Evolutionary conservation across 2,329 filamentous ascomycete genomes (phyloP).

Genomic region (Fusarium keratoplasticum): DNA sequence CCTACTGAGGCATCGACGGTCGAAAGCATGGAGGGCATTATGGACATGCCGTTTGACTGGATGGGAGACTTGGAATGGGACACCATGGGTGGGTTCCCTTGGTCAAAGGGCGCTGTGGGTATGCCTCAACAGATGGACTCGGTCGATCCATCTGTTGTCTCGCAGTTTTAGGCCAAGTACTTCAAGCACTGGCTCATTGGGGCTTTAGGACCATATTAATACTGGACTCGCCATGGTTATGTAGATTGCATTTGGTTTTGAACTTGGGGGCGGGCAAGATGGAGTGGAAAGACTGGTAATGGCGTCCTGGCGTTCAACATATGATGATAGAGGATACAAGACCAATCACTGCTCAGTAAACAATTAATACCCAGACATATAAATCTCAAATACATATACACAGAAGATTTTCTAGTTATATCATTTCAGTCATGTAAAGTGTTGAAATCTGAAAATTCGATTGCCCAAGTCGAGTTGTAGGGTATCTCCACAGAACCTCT

Average conservation of each 20-base stretch:
- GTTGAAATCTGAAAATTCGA: not conserved
- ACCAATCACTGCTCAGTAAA: not conserved
- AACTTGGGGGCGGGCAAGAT: not conserved
- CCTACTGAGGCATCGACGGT: slow-evolving; percentile 4
- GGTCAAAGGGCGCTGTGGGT: slow-evolving; percentile 15
- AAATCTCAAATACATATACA: not conserved
- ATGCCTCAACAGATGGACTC: slow-evolving; percentile 28
- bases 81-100: slow-evolving; percentile 33
- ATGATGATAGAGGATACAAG: not conserved
- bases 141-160: slow-evolving; percentile 30
- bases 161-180: slow-evolving; percentile 16
- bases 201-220: not conserved
- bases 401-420: not conserved
- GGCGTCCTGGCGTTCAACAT: not conserved
- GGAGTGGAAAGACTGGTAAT: not conserved
- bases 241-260: not conserved
- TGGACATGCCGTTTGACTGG: slow-evolving; percentile 44
- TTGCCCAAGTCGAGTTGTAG: not conserved
- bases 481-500: not conserved
- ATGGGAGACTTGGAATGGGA: slow-evolving; percentile 41
- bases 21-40: slow-evolving; percentile 37
- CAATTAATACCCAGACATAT: not conserved
- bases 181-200: not conserved
- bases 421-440: not conserved
- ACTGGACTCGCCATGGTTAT: not conserved